A percentile compares a stretch with the other conserved stretches of the same genome.
Evolutionary conservation across 1,284 basidiomycete genomes (phyloP).

Genomic region (Rhodotorula sp.): DNA sequence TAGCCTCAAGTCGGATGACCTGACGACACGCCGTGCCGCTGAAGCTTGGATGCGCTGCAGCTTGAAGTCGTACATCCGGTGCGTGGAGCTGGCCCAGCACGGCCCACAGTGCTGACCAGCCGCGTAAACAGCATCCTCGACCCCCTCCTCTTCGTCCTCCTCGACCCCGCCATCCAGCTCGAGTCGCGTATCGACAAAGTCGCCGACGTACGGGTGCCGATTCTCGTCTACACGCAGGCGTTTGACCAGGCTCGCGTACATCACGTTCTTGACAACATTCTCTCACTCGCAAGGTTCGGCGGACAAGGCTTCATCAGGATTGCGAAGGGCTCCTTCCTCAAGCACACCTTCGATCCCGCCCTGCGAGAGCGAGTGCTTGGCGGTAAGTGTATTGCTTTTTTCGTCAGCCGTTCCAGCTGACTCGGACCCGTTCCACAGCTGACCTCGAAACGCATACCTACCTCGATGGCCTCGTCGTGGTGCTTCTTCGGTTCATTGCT

Average conservation of each 20-base stretch:
- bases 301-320: conserved; percentile 79
- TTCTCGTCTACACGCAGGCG: conserved; percentile 66
- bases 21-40: conserved; percentile 68
- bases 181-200: conserved; percentile 58
- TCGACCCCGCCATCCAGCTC: conserved; percentile 66
- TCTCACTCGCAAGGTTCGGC: conserved; percentile 77
- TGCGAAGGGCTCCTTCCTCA: conserved; percentile 61
- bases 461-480: conserved; percentile 67
- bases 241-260: conserved; percentile 73
- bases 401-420: background rate
- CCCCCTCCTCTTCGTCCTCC: conserved; percentile 74
- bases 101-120: conserved; percentile 58
- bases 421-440: conserved; percentile 6
- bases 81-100: conserved; percentile 36
- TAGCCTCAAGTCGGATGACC: conserved; percentile 71
- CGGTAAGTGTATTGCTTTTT: conserved; percentile 52
- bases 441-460: conserved; percentile 57
- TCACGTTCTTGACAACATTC: conserved; percentile 67
- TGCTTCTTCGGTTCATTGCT: conserved; percentile 60
- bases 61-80: conserved; percentile 86
- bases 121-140: conserved; percentile 67
- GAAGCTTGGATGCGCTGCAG: conserved; percentile 96
- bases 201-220: conserved; percentile 64
- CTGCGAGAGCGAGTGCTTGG: conserved; percentile 58
- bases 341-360: conserved; percentile 61